These are phyloP conservation scores for Mortierella hygrophila DNA, from an alignment of 192 early-diverging fungal species.

Conservation along the genomic window DNA sequence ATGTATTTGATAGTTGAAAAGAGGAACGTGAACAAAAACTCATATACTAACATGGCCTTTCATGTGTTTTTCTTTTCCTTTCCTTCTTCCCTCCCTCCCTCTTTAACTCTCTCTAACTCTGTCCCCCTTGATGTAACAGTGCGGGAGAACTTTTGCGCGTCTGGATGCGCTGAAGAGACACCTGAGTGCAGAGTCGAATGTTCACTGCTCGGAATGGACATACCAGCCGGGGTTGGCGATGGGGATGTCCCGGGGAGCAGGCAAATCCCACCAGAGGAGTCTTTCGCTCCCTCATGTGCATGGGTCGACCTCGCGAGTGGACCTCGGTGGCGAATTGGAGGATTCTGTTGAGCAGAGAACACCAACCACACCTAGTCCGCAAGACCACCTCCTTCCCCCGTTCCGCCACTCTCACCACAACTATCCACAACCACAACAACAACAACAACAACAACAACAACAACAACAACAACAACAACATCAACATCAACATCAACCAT, in stretches of 20 bases:
- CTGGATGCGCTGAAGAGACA: conserved; percentile 70
- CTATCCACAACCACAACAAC: conserved; percentile 8
- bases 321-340: not conserved
- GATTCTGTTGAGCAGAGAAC: conserved; percentile 17
- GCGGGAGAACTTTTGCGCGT: conserved; percentile 65
- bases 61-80: not conserved
- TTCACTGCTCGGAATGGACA: conserved; percentile 46
- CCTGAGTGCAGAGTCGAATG: conserved; percentile 61
- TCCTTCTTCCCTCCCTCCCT: too few relatives aligned
- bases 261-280: conserved; percentile 13
- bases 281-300: conserved; percentile 37
- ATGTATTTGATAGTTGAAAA: not conserved
- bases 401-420: conserved; percentile 13
- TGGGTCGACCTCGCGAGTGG: not conserved
- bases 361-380: conserved; percentile 21
- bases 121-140: conserved; percentile 11
- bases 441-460: not conserved
- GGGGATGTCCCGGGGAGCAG: not conserved
- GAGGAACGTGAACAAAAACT: not conserved
- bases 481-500: not conserved
- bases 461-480: too few relatives aligned
- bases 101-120: not conserved
- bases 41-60: not conserved
- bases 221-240: conserved; percentile 29
- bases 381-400: conserved; percentile 13